A percentile compares a stretch with the other conserved stretches of the same genome.
These are phyloP conservation scores for Solanum hybrid DNA, from an alignment of 305 asterid genomes.

Conservation along the genomic window DNA sequence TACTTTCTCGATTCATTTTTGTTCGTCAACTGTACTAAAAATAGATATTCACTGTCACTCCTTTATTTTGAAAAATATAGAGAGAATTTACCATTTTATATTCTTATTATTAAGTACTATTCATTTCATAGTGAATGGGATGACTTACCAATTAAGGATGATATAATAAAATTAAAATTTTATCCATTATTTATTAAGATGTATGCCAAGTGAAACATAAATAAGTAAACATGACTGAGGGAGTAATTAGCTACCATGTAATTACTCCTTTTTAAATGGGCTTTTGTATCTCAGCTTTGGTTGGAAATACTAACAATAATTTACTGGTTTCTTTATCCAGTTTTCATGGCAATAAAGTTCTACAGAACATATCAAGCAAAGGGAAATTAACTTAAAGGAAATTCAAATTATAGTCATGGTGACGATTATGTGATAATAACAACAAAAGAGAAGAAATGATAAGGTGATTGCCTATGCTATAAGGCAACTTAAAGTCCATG, in stretches of 20 bases:
- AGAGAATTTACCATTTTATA: too few relatives aligned
- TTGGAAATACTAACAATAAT: neutral
- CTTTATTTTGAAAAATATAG: neutral
- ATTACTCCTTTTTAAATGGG: neutral
- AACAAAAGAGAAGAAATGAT: too few relatives aligned
- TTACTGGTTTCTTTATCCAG: neutral
- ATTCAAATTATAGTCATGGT: too few relatives aligned
- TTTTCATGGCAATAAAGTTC: too few relatives aligned
- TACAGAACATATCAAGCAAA: too few relatives aligned
- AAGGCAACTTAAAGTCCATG: too few relatives aligned
- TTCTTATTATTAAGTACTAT: neutral
- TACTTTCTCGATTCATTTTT: too few relatives aligned
- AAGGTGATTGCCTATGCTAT: too few relatives aligned
- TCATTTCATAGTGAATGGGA: neutral
- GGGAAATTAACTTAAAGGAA: too few relatives aligned
- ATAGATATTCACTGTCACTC: neutral
- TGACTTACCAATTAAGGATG: neutral
- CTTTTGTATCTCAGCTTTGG: neutral
- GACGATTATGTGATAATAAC: too few relatives aligned
- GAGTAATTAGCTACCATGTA: neutral
- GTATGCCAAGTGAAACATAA: neutral
- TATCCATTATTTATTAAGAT: neutral
- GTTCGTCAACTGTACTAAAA: too few relatives aligned
- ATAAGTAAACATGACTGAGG: neutral
- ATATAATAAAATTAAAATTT: too few relatives aligned